Evolutionary conservation across 257 asterid genomes (phyloP).

Genomic region (Solanum infundibuliforme): DNA sequence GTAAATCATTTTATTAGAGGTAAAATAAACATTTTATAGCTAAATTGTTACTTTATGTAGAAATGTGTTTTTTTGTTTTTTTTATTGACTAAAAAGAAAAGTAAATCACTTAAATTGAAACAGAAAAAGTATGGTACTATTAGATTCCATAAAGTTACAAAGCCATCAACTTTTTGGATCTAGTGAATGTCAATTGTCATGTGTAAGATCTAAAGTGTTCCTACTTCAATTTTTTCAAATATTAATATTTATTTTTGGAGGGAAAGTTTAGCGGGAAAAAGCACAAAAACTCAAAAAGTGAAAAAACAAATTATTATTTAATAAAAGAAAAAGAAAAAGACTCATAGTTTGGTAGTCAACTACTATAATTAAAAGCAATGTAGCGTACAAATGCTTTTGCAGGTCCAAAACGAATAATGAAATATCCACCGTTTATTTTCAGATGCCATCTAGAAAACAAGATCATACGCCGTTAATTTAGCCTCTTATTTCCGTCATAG

Average conservation of each 20-base stretch:
- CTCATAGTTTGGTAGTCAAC: constrained; percentile 2
- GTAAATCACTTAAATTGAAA: too few species aligned
- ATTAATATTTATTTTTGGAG: neutral
- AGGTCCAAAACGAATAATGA: neutral
- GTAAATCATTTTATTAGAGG: too few species aligned
- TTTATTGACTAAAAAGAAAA: too few species aligned
- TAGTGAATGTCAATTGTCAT: neutral
- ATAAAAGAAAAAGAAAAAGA: neutral
- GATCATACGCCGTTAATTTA: constrained; percentile 9
- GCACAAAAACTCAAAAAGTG: neutral
- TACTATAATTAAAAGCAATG: neutral
- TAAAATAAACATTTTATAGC: too few species aligned
- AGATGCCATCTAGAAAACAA: neutral
- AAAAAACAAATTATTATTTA: neutral
- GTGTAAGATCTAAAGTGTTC: neutral
- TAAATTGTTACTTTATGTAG: too few species aligned
- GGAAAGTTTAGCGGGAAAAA: neutral
- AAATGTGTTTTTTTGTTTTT: too few species aligned
- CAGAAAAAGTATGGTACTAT: neutral
- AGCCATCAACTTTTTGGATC: neutral
- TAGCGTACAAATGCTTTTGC: neutral
- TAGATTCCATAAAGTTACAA: neutral
- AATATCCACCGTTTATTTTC: constrained; percentile 28
- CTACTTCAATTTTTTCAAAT: neutral
- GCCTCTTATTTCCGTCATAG: fast-evolving